Conservation (phyloP, 169 alveolate genomes). For the Eimeria sp. region DNA sequence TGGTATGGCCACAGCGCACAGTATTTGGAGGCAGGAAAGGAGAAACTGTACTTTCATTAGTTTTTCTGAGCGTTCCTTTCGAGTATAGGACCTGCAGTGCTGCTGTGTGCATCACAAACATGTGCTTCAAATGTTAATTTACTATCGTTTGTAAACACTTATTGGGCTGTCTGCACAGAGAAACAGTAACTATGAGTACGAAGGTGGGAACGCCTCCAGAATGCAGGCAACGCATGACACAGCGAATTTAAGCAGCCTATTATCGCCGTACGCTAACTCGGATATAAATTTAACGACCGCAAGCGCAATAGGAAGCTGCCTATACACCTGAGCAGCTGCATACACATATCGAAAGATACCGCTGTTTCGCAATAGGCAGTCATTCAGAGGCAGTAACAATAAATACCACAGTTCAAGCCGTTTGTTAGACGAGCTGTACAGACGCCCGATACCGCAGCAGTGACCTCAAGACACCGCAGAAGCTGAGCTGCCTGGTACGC, state of each 20-base stretch:
- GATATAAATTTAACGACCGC: not conserved
- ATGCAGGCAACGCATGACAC: not conserved
- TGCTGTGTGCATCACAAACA: not conserved
- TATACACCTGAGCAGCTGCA: slow-evolving; percentile 20
- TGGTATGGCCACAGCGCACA: too few species aligned
- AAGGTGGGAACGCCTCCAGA: too few species aligned
- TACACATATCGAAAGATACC: not conserved
- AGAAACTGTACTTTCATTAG: not conserved
- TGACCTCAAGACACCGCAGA: slow-evolving; percentile 24
- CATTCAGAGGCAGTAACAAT: not conserved
- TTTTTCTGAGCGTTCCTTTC: not conserved
- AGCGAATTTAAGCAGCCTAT: not conserved
- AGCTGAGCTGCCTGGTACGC: not conserved
- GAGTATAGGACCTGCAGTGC: not conserved
- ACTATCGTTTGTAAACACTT: too few species aligned
- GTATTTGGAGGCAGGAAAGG: too few species aligned
- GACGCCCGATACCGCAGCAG: slow-evolving; percentile 11
- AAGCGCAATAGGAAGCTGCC: not conserved
- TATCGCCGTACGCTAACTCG: not conserved
- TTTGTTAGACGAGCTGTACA: not conserved
- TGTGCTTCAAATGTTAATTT: not conserved
- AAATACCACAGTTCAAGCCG: not conserved
- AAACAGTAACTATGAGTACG: too few species aligned
- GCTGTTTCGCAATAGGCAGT: not conserved
- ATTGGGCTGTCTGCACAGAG: not conserved